Conservation (phyloP, 768 basidiomycete species). For the Lactifluus piperatus region DNA sequence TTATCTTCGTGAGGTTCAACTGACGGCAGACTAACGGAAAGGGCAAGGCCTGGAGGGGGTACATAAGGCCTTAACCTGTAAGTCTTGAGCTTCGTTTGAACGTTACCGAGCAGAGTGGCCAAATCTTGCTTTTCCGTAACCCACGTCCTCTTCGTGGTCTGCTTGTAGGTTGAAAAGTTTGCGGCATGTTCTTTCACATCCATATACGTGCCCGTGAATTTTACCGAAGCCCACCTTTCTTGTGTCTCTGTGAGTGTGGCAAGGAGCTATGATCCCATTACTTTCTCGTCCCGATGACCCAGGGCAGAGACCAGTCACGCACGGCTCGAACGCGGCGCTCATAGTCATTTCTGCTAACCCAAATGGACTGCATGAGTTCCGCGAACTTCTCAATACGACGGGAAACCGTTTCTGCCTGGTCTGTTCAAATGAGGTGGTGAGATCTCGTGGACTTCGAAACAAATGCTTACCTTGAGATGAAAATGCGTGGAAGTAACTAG, state of each 20-base stretch:
- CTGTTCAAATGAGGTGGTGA: conserved; percentile 33
- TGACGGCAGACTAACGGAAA: conserved; percentile 35
- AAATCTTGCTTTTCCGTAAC: conserved; percentile 86
- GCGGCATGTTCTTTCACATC: conserved; percentile 74
- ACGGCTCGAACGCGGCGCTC: conserved; percentile 76
- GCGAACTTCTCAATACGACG: conserved; percentile 93
- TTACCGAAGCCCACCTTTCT: conserved; percentile 55
- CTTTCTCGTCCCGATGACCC: neutral
- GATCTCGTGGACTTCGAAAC: neutral
- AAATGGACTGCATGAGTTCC: conserved; percentile 88
- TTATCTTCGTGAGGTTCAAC: neutral
- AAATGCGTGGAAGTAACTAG: conserved; percentile 96
- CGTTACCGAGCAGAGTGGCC: conserved; percentile 80
- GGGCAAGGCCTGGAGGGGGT: conserved; percentile 61
- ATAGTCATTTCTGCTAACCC: conserved; percentile 85
- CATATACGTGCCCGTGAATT: conserved; percentile 64
- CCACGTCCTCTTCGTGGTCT: conserved; percentile 78
- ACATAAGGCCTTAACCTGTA: conserved; percentile 82
- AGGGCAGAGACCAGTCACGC: conserved; percentile 20
- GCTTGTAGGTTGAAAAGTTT: conserved; percentile 73
- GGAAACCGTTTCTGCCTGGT: conserved; percentile 91
- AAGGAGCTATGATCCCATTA: conserved; percentile 42
- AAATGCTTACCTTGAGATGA: conserved; percentile 77
- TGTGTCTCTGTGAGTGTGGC: conserved; percentile 58
- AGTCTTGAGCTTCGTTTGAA: conserved; percentile 89